These are phyloP conservation scores for Panicum miliaceum DNA, from an alignment of 176 grass and related monocot genomes.

Conservation along the genomic window DNA sequence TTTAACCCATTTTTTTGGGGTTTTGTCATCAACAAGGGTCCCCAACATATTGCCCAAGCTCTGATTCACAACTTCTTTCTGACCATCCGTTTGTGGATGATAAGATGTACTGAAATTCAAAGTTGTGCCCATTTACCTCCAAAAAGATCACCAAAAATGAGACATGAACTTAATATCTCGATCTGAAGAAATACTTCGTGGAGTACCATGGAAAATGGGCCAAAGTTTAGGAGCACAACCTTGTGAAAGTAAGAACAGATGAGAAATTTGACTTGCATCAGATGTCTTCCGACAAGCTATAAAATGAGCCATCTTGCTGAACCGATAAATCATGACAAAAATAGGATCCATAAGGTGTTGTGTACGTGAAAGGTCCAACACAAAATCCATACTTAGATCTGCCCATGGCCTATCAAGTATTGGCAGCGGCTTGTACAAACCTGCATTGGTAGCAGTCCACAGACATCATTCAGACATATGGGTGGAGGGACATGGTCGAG, in stretches of 20 bases:
- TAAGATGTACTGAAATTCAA: constrained; percentile 1
- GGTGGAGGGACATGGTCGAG: too few relatives aligned
- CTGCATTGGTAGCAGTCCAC: not conserved
- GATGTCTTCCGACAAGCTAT: not conserved
- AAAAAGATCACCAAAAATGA: not conserved
- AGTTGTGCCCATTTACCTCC: not conserved
- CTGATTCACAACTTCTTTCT: not conserved
- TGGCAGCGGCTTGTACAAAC: not conserved
- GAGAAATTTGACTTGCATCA: not conserved
- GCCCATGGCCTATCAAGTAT: not conserved
- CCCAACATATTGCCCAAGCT: not conserved
- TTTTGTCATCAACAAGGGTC: constrained; percentile 21
- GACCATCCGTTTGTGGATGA: not conserved
- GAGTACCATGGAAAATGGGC: not conserved
- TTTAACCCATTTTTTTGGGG: constrained; percentile 22
- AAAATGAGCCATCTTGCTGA: constrained; percentile 40
- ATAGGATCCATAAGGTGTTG: not conserved
- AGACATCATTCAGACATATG: too few relatives aligned
- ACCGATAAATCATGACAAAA: not conserved
- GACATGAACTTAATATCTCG: constrained; percentile 20
- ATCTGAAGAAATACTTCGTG: not conserved
- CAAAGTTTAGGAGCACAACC: not conserved
- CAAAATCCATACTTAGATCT: not conserved
- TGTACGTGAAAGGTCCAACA: not conserved
- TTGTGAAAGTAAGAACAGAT: not conserved